phyloP scores from a whole-genome alignment of 1,284 basidiomycete species.

The Puccinia polysora region DNA sequence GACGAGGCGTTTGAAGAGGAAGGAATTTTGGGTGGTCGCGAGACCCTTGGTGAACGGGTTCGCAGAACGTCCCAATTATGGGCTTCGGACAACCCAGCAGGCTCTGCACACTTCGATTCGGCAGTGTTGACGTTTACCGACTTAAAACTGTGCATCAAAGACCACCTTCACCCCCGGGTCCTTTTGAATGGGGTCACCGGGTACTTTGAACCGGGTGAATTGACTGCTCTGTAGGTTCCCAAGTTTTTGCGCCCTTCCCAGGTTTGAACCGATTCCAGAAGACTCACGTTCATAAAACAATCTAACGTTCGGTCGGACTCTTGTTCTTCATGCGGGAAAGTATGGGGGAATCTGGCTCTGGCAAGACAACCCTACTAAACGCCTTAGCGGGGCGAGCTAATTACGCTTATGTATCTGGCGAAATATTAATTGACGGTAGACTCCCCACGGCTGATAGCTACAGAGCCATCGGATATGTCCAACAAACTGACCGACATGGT shows the following conservation, averaged over 20 bases:
- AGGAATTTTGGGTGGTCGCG: not conserved
- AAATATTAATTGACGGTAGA: slow-evolving; percentile 34
- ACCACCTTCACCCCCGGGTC: not conserved
- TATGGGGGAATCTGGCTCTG: slow-evolving; percentile 42
- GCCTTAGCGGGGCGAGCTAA: slow-evolving; percentile 25
- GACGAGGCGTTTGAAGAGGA: not conserved
- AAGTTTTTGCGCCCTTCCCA: too few relatives aligned
- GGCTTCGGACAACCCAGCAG: not conserved
- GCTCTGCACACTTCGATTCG: slow-evolving; percentile 25
- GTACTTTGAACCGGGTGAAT: slow-evolving; percentile 42
- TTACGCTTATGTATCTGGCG: slow-evolving; percentile 22
- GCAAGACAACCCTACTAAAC: slow-evolving; percentile 40
- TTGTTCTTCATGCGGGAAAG: too few relatives aligned
- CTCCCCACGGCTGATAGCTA: slow-evolving; percentile 26
- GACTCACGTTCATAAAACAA: too few relatives aligned
- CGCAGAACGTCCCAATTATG: not conserved
- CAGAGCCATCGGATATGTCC: slow-evolving; percentile 38
- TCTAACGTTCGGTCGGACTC: too few relatives aligned
- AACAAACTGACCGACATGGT: slow-evolving; percentile 40
- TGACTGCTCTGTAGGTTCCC: slow-evolving; percentile 43
- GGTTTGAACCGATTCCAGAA: too few relatives aligned
- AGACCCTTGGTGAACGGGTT: slow-evolving; percentile 15
- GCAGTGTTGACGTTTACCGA: slow-evolving; percentile 37
- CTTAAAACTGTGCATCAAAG: slow-evolving; percentile 22
- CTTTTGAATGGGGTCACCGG: slow-evolving; percentile 31